phyloP scores from a whole-genome alignment of 768 basidiomycete genomes.

The Cyclocybe aegerita region DNA sequence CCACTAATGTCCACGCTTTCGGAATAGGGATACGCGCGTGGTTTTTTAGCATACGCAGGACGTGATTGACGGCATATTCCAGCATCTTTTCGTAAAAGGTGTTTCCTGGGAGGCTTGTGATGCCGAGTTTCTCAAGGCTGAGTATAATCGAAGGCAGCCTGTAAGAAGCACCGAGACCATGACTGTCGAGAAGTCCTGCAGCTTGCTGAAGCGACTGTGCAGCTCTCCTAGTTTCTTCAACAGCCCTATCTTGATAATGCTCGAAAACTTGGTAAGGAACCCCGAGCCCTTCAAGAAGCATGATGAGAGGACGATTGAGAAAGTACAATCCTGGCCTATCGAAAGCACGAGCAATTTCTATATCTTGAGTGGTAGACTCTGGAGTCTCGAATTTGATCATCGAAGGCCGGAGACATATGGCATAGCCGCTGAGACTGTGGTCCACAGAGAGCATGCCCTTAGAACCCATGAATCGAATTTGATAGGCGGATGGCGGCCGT shows the following conservation, averaged over 20 bases:
- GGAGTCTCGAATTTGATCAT: conserved; percentile 70
- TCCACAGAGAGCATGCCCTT: conserved; percentile 69
- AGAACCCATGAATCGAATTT: conserved; percentile 62
- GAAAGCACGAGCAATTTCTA: conserved; percentile 69
- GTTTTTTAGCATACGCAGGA: conserved; percentile 66
- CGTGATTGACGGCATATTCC: conserved; percentile 55
- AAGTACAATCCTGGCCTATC: conserved; percentile 57
- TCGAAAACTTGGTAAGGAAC: conserved; percentile 55
- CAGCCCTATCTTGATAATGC: conserved; percentile 50
- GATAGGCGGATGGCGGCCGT: conserved; percentile 48
- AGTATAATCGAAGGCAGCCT: conserved; percentile 52
- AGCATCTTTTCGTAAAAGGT: conserved; percentile 53
- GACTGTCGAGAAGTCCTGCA: conserved; percentile 48
- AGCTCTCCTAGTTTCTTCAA: conserved; percentile 44
- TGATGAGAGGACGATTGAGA: conserved; percentile 65
- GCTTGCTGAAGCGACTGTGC: conserved; percentile 41
- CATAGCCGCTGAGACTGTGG: conserved; percentile 45
- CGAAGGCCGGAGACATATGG: conserved; percentile 51
- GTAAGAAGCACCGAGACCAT: conserved; percentile 60
- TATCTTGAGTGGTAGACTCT: conserved; percentile 29
- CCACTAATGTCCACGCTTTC: conserved; percentile 65
- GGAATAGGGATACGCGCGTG: conserved; percentile 68
- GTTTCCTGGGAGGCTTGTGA: conserved; percentile 35
- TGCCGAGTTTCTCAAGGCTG: conserved; percentile 46
- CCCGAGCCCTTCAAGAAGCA: conserved; percentile 62